These are phyloP conservation scores for Torulaspora franciscae DNA, from an alignment of 805 yeast species.

Conservation along the genomic window DNA sequence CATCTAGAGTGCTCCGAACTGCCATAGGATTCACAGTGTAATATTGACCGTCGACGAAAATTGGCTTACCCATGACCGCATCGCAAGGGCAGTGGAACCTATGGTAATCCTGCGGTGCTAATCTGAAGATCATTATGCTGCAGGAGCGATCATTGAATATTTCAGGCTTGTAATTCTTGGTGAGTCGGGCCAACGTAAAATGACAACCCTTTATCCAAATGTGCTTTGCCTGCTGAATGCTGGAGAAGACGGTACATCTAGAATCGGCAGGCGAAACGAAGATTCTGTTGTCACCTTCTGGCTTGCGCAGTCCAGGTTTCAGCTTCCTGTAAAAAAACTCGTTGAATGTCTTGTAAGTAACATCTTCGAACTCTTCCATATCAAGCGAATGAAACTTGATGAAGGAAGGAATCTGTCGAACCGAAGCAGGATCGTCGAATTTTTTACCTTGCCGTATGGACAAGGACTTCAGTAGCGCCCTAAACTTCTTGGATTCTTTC, in stretches of 20 bases:
- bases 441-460: slow-evolving; percentile 79
- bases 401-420: slow-evolving; percentile 64
- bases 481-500: slow-evolving; percentile 51
- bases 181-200: slow-evolving; percentile 61
- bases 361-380: slow-evolving; percentile 60
- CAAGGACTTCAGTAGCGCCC: slow-evolving; percentile 55
- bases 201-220: slow-evolving; percentile 87
- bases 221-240: slow-evolving; percentile 56
- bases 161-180: slow-evolving; percentile 36
- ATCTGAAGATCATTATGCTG: slow-evolving; percentile 70
- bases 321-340: slow-evolving; percentile 82
- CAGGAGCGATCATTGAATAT: slow-evolving; percentile 45
- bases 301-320: slow-evolving; percentile 62
- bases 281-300: slow-evolving; percentile 54
- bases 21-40: slow-evolving; percentile 99
- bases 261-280: slow-evolving; percentile 84
- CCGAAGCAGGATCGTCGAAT: slow-evolving; percentile 69
- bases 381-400: slow-evolving; percentile 79
- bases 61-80: slow-evolving; percentile 64
- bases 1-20: slow-evolving; percentile 78
- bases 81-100: slow-evolving; percentile 85
- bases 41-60: slow-evolving; percentile 78
- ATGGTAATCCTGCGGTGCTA: slow-evolving; percentile 97
- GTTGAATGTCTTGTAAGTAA: slow-evolving; percentile 65
- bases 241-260: slow-evolving; percentile 65